Percentiles rank a stretch among this genome's conserved stretches.
Evolutionary conservation across 441 rosid species (phyloP).

Genomic region (Syzygium malaccense): DNA sequence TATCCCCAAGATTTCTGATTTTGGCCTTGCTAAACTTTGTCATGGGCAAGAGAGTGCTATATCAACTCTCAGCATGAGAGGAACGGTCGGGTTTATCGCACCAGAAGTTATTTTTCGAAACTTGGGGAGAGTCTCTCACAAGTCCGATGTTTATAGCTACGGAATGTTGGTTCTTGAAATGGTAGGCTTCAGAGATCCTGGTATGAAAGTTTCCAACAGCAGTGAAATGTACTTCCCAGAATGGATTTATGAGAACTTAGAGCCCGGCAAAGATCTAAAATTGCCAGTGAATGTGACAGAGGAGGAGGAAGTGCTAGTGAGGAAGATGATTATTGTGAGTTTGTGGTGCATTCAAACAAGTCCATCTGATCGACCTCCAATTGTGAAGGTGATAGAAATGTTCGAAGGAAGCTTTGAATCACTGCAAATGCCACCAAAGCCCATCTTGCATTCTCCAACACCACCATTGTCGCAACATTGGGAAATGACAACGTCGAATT

Average conservation of each 20-base stretch:
- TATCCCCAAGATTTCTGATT: too few species aligned
- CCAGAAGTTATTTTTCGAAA: too few species aligned
- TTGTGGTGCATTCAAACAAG: slow-evolving; percentile 33
- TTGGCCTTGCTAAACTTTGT: too few species aligned
- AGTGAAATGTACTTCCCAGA: slow-evolving; percentile 19
- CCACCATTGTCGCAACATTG: background rate
- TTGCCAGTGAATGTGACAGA: background rate
- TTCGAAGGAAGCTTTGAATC: slow-evolving; percentile 9
- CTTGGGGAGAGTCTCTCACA: too few species aligned
- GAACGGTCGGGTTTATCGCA: too few species aligned
- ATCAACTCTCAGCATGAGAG: too few species aligned
- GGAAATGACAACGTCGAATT: background rate
- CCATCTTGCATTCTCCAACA: background rate
- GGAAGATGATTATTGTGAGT: slow-evolving; percentile 29
- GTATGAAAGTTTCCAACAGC: background rate
- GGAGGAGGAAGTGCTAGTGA: slow-evolving; percentile 19
- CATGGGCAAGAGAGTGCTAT: too few species aligned
- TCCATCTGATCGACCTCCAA: slow-evolving; percentile 24
- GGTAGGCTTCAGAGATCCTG: background rate
- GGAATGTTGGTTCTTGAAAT: too few species aligned
- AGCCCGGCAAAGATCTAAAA: background rate
- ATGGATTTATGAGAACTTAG: slow-evolving; percentile 18
- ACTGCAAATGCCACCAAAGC: background rate
- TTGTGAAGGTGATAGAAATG: slow-evolving; percentile 27
- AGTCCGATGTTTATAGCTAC: too few species aligned